phyloP scores from a whole-genome alignment of 331 rosid species.

The Quercus tomentella region DNA sequence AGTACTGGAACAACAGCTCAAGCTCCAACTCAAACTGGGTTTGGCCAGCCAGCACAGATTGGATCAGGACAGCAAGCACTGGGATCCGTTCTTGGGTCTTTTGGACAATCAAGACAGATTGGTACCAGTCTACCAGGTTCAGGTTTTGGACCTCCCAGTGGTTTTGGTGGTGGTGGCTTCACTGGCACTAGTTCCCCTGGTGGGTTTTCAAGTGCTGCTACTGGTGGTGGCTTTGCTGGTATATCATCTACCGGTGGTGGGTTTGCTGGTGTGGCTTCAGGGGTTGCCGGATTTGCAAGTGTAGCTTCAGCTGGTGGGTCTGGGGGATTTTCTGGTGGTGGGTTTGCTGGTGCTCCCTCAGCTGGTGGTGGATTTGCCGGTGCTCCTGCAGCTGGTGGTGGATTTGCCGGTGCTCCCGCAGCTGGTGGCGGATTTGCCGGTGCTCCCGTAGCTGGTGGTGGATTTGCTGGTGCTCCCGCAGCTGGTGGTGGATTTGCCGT shows the following conservation, averaged over 20 bases:
- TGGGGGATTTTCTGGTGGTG: conserved; percentile 22
- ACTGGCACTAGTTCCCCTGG: conserved; percentile 34
- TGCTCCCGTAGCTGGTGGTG: no score
- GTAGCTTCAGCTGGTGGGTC: conserved; percentile 3
- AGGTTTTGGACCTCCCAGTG: conserved; percentile 52
- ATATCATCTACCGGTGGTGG: conserved; percentile 28
- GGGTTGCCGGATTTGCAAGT: conserved; percentile 17
- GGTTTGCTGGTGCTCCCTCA: conserved; percentile 35
- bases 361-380: conserved; percentile 30
- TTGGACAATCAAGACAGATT: conserved; percentile 94
- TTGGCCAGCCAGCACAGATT: conserved; percentile 73
- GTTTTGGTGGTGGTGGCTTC: conserved; percentile 62
- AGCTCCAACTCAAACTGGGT: conserved; percentile 45
- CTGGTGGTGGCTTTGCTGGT: conserved; percentile 47
- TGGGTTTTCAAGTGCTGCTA: conserved; percentile 51
- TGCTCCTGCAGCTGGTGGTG: conserved; percentile 15
- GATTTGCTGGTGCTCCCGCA: no score
- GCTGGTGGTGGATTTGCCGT: no score
- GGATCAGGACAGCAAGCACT: conserved; percentile 89
- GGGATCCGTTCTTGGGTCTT: conserved; percentile 85
- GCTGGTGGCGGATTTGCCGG: no score
- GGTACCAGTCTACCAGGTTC: conserved; percentile 57
- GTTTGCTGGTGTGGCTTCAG: conserved; percentile 29
- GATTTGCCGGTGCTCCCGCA: conserved; percentile 23
- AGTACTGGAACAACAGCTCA: conserved; percentile 37